Conservation (phyloP, 441 rosid species). For the Jatropha multifida region DNA sequence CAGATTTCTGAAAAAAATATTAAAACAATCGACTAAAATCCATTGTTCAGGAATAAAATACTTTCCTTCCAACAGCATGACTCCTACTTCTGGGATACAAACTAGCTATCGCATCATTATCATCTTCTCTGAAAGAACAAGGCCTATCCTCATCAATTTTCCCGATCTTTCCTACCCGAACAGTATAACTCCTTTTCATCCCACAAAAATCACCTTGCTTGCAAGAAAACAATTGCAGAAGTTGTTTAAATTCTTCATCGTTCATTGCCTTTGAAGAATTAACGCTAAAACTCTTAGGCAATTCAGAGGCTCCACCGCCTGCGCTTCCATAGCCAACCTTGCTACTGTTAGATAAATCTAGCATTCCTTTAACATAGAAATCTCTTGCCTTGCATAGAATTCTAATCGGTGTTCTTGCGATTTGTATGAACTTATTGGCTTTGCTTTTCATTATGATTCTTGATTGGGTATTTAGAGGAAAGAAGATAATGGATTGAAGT, state of each 20-base stretch:
- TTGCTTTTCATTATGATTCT: conserved; percentile 23
- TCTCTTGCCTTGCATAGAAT: conserved; percentile 35
- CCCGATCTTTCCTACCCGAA: conserved; percentile 47
- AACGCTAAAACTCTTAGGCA: conserved; percentile 34
- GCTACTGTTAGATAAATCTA: conserved; percentile 22
- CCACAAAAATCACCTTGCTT: conserved; percentile 10
- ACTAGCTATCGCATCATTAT: neutral
- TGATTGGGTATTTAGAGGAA: neutral
- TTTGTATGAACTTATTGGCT: conserved; percentile 14
- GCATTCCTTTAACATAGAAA: conserved; percentile 33
- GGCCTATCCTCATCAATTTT: conserved; percentile 45
- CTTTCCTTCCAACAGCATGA: conserved; percentile 10
- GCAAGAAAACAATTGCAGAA: conserved; percentile 21
- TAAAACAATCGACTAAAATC: too few relatives aligned
- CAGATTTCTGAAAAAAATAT: too few relatives aligned
- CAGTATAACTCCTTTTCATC: conserved; percentile 36
- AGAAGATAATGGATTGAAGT: too few relatives aligned
- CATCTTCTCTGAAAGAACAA: conserved; percentile 40
- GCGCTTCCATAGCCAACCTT: conserved; percentile 10
- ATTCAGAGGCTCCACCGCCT: conserved; percentile 11
- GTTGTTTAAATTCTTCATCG: conserved; percentile 26
- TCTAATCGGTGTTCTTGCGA: conserved; percentile 26
- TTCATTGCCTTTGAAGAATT: conserved; percentile 11
- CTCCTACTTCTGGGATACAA: conserved; percentile 22
- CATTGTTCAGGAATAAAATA: neutral